Evolutionary conservation across 2,329 filamentous ascomycete species (phyloP).

Genomic region (Falciphora oryzae): DNA sequence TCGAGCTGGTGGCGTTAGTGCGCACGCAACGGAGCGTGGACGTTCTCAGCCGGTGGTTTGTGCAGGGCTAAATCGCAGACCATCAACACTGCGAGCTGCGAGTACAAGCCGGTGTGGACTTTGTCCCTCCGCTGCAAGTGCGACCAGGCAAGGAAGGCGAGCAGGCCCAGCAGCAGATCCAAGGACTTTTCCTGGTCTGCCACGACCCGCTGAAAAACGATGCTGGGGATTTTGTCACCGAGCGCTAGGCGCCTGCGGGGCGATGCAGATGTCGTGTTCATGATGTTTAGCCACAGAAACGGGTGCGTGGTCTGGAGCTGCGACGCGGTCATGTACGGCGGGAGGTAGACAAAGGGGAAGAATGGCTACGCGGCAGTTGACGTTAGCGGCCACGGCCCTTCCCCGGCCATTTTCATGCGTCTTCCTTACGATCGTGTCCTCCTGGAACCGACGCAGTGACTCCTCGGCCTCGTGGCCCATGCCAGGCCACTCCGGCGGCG

Average conservation of each 20-base stretch:
- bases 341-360: slow-evolving; percentile 40
- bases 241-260: slow-evolving; percentile 30
- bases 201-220: slow-evolving; percentile 36
- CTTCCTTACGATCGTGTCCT: slow-evolving; percentile 27
- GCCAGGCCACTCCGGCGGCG: not conserved
- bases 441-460: slow-evolving; percentile 34
- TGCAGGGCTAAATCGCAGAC: slow-evolving; percentile 38
- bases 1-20: not conserved
- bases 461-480: slow-evolving; percentile 17
- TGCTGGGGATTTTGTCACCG: slow-evolving; percentile 32
- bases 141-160: slow-evolving; percentile 32
- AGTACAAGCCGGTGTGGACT: slow-evolving; percentile 34
- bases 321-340: slow-evolving; percentile 29
- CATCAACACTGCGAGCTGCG: slow-evolving; percentile 34
- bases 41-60: slow-evolving; percentile 22
- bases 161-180: slow-evolving; percentile 42
- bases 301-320: slow-evolving; percentile 36
- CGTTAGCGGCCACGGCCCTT: too few species aligned
- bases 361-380: slow-evolving; percentile 16
- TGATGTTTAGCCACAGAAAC: slow-evolving; percentile 29
- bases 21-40: not conserved
- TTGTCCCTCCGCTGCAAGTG: slow-evolving; percentile 20
- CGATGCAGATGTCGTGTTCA: slow-evolving; percentile 37
- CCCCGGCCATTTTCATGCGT: not conserved
- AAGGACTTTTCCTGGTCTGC: slow-evolving; percentile 38